These are phyloP conservation scores for Colletotrichum navitas DNA, from an alignment of 2,329 filamentous ascomycete species.

Conservation along the genomic window DNA sequence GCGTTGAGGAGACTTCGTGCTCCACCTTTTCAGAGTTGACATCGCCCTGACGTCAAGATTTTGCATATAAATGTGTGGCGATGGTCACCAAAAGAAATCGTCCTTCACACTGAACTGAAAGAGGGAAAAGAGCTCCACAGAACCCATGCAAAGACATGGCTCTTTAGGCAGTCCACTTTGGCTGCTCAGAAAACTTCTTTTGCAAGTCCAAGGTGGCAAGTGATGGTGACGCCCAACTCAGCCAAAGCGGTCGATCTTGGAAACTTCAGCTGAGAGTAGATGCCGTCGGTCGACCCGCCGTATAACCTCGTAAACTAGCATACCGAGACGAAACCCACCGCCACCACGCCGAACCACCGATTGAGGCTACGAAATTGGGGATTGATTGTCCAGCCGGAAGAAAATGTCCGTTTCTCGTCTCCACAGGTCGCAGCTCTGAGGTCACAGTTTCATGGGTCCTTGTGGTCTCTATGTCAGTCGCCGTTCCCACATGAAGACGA, in stretches of 20 bases:
- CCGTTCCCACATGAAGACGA: not conserved
- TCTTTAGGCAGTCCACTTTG: not conserved
- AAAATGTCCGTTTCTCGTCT: slow-evolving; percentile 14
- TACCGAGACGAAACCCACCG: not conserved
- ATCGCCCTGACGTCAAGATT: slow-evolving; percentile 28
- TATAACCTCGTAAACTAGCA: slow-evolving; percentile 7
- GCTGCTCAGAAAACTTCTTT: not conserved
- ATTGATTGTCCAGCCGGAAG: slow-evolving; percentile 12
- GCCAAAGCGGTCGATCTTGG: not conserved
- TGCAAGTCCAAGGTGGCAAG: not conserved
- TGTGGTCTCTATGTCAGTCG: slow-evolving; percentile 6
- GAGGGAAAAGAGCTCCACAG: not conserved
- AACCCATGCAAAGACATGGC: not conserved
- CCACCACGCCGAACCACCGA: not conserved
- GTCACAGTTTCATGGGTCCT: slow-evolving; percentile 11
- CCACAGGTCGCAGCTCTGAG: not conserved
- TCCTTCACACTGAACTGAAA: not conserved
- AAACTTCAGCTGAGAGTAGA: not conserved
- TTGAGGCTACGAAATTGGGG: not conserved
- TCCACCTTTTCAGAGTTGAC: slow-evolving; percentile 11
- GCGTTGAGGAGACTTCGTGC: not conserved
- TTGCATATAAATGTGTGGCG: not conserved
- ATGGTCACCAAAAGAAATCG: not conserved
- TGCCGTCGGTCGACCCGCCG: slow-evolving; percentile 11
- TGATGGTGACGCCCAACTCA: not conserved